Base-by-base conservation (phyloP, 2,329 filamentous ascomycete species). In the Aureobasidium sp. region DNA sequence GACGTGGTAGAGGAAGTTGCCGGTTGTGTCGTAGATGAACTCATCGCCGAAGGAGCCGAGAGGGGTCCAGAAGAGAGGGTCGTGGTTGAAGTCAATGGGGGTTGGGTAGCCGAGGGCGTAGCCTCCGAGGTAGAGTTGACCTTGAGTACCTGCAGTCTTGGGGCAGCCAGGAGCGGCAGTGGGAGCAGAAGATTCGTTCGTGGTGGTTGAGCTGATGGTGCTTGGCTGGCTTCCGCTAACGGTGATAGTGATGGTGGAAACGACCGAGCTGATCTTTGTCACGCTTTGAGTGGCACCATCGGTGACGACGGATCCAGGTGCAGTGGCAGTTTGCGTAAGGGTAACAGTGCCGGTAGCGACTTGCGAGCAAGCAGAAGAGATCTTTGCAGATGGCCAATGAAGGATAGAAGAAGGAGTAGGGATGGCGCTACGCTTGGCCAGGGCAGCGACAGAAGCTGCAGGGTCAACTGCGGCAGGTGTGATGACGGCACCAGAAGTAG, bases 311-410 rank as follows among this genome's bases (percentile, higher is more conserved):
- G 54, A 37, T 17, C 40, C 54, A n/a, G 31, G 27, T 15, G 49
- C 61, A 17, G 47, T 54, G 13, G 29, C 17, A 3, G 59, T 63
- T 2, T 40, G 35, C 1, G 51, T 61, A 11, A 46, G 33, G 4
- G 53, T 61, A 1, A 49, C 38, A n/a, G 33, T 57, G 4, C 61
- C 61, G n/a, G 61, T 63, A n/a, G 61, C 61, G 15, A 63, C 46
- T 17, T 47, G 38, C 27, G 61, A 63, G 25, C 61, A 63, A 42
- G 61, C 61, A 17, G 29, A 53, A 0, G 61, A 63, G n/a, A 63
- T 63, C 51, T 59, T 61, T 17, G 29, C 25, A 5, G 59, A 40
- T 4, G 53, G 50, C 58, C 58, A 63, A 25, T 33, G 23, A 13
- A 38, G 33, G 15, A 63, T 61, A 1, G 53, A 51, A 21, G 59